phyloP scores from a whole-genome alignment of 805 yeast species.

The Zygosaccharomyces siamensis region DNA sequence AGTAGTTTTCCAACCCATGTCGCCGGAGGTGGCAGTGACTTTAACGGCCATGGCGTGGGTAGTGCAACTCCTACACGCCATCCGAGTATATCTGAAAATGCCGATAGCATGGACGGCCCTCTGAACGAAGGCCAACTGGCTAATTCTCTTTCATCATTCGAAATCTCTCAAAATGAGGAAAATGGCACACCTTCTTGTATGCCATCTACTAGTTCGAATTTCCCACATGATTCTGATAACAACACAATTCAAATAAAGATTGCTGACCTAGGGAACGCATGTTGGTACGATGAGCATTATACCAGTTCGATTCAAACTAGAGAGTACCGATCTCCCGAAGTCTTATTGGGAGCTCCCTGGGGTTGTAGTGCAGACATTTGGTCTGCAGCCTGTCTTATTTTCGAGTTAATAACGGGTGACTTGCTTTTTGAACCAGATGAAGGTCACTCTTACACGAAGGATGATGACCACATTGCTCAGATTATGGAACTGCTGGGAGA shows the following conservation, averaged over 20 bases:
- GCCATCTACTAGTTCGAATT: conserved; percentile 33
- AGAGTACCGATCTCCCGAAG: conserved; percentile 91
- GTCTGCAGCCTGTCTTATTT: conserved; percentile 90
- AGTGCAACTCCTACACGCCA: conserved; percentile 2
- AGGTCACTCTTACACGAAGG: conserved; percentile 73
- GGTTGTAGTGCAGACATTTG: conserved; percentile 94
- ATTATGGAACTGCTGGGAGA: conserved; percentile 78
- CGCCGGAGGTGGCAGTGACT: background rate
- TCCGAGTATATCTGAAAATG: background rate
- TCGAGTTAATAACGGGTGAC: conserved; percentile 91
- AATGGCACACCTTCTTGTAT: background rate
- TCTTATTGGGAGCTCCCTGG: conserved; percentile 76
- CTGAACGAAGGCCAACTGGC: conserved; percentile 26
- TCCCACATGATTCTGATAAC: conserved; percentile 25
- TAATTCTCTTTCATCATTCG: conserved; percentile 40
- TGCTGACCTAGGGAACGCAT: conserved; percentile 92
- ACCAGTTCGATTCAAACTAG: conserved; percentile 89
- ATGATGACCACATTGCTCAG: conserved; percentile 96
- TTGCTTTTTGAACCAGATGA: conserved; percentile 83
- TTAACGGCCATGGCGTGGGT: background rate
- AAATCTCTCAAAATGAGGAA: conserved; percentile 23
- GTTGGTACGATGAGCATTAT: conserved; percentile 74
- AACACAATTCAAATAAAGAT: conserved; percentile 74
- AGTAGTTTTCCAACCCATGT: conserved; percentile 5
- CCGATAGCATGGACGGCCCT: conserved; percentile 1